Evolutionary conservation across 2,329 filamentous ascomycete genomes (phyloP), one percentile per base, ranked within the genome.

Genomic region (Stachybotrys chartarum): DNA sequence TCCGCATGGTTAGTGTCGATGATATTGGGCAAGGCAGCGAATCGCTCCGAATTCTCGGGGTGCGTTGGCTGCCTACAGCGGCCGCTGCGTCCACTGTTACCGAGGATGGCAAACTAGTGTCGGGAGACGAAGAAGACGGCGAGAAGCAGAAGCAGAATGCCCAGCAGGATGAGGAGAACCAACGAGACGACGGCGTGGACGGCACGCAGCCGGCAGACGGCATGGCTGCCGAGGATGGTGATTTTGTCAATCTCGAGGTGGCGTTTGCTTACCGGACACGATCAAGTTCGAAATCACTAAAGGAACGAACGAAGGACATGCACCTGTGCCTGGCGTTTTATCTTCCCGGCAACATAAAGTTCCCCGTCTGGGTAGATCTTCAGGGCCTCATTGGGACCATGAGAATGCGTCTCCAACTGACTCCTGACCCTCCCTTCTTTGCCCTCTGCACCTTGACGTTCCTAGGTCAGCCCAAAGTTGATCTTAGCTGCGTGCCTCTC

Each of bases 1-100:
- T 90, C 35, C 82, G 87, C 51, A 90, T 90, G 87, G 84, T 90
- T 48, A 86, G 84, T 54, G 82, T 90, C 7, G 86, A 90, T 51
- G 87, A 91, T 59, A 81, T 91, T 56, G 87, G 87, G 0, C 87
- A 91, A 68, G 88, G 88, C 7, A 89, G 82, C 57, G 87, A 90
- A 63, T 77, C 85, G 0, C 64, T 91, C 44, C 81, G 87, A 1
- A 86, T 91, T 55, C 77, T 91, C 1, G 87, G 88, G 3, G 73
- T 91, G 44, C 77, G 85, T 52, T 90, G 87, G 85, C 73, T 91
- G 3, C 87, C 87, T 0, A 87, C 84, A 1, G 87, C 85, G 30
- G 87, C 86, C 12, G 86, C 86, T 5, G 80, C 82, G 18, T 74
- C 80, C 57, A 80, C 83, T 4, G 84, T 89, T 0, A 76, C 75